Base-by-base conservation (phyloP, 2,329 filamentous ascomycete genomes). In the Pezicula carpinea region DNA sequence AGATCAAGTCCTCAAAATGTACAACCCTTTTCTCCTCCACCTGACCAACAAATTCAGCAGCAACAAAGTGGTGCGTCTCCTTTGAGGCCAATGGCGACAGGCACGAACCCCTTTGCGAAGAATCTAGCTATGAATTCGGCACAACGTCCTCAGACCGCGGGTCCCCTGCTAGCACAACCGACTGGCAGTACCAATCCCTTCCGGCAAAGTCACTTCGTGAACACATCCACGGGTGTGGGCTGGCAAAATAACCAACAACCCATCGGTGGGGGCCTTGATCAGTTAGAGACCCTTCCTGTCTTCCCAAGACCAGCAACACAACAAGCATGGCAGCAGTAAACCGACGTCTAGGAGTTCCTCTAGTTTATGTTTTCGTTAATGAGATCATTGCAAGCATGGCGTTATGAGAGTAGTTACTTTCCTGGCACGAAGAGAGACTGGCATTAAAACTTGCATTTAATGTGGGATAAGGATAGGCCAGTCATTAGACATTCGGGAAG, bases 151-250 rank as follows among this genome's bases (percentile, higher is more conserved):
- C 56, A 59, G 44, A 61, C 60, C 5, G 67, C 67, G 29, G 67
- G 66, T 10, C 64, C 76, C 41, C 69, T 93, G 5, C 77, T 77
- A 44, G 81, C 89, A 2, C 89, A 92, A 60, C 79, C 85, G 1
- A 96, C 91, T 0, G 91, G 90, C 7, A 89, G 81, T 60, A 96
- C 91, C 2, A 99, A 99, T 60, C 93, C 93, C 1, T 97, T 97
- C 76, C 80, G 93, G 14, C 90, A 97, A 63, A 89, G 87, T 39
- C 82, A 85, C 4, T 95, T 96, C 65, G 84, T 95, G 44, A 93
- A 95, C 62, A 90, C 95, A 60, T 76, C 83, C 53, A 95, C 90
- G 0, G 91, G 92, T 1, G 77, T 88, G 66, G 89, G 89, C 2
- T 97, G 93, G 89, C 91, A 96, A 65, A 78, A 85, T 53, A 80